Evolutionary conservation across 2,329 filamentous ascomycete genomes (phyloP).

Genomic region (Tolypocladium endophyticum): DNA sequence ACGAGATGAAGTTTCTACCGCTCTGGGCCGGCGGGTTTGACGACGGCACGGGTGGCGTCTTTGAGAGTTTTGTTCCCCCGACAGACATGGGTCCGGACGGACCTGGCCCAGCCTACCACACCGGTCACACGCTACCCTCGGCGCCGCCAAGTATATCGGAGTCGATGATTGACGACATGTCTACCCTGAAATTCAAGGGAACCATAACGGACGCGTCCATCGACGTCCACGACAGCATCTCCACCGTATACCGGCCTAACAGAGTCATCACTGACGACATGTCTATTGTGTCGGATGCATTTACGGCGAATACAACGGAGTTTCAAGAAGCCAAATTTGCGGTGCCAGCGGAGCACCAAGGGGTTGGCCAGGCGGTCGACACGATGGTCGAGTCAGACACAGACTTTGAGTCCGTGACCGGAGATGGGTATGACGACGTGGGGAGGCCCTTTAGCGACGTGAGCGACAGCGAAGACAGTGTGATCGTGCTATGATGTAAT

Average conservation of each 20-base stretch:
- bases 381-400: conserved; percentile 10
- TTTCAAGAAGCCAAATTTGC: conserved; percentile 23
- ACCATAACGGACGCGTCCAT: conserved; percentile 23
- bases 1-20: conserved; percentile 53
- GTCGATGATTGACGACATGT: conserved; percentile 25
- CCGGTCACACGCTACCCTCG: conserved; percentile 27
- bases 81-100: conserved; percentile 33
- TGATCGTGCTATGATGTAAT: conserved; percentile 1
- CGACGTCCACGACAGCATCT: conserved; percentile 28
- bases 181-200: conserved; percentile 19
- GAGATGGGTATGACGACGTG: not conserved
- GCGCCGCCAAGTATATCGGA: conserved; percentile 20
- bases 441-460: conserved; percentile 1
- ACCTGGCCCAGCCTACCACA: conserved; percentile 36
- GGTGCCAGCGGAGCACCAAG: conserved; percentile 20
- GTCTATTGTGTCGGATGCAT: conserved; percentile 24
- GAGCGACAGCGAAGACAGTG: conserved; percentile 7
- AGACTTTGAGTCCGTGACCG: not conserved
- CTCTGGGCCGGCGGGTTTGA: conserved; percentile 52
- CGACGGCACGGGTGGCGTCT: conserved; percentile 41
- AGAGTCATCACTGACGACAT: conserved; percentile 22
- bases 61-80: conserved; percentile 28
- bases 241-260: conserved; percentile 21
- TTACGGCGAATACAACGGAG: conserved; percentile 18
- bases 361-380: conserved; percentile 11